A percentile compares a stretch with the other conserved stretches of the same genome.
Evolutionary conservation across 495 filamentous ascomycete species (phyloP).

Genomic region (Talaromyces borbonicus): DNA sequence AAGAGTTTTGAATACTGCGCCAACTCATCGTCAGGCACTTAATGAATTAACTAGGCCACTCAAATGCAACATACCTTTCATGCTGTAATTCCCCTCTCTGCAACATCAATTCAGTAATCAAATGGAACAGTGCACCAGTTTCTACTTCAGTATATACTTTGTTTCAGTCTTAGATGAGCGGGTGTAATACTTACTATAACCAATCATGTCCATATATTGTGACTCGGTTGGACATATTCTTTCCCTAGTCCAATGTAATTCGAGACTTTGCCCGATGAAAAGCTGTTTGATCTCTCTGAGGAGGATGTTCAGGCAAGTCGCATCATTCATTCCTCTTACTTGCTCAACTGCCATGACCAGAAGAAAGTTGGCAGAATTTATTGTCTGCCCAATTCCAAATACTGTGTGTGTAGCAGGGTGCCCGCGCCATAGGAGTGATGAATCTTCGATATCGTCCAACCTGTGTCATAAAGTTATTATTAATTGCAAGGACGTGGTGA

Average conservation of each 20-base stretch:
- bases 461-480: background rate
- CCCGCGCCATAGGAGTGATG: constrained; percentile 21
- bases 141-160: constrained; percentile 2
- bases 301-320: constrained; percentile 3
- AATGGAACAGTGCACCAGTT: constrained; percentile 22
- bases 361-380: constrained; percentile 40
- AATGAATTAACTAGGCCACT: background rate
- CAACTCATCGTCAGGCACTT: background rate
- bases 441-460: constrained; percentile 28
- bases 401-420: constrained; percentile 18
- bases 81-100: background rate
- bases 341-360: constrained; percentile 25
- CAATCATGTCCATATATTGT: constrained; percentile 23
- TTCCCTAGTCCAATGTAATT: constrained; percentile 20
- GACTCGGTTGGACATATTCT: constrained; percentile 12
- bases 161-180: background rate
- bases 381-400: constrained; percentile 29
- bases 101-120: constrained; percentile 18
- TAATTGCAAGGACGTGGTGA: background rate
- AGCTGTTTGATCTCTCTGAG: constrained; percentile 11
- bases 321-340: constrained; percentile 1
- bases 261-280: constrained; percentile 20
- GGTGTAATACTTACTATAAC: constrained; percentile 6
- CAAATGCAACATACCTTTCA: background rate
- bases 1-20: constrained; percentile 9